Evolutionary conservation across 2,329 filamentous ascomycete genomes (phyloP), one percentile per base, ranked within the genome.

Genomic region (Fusarium luffae): DNA sequence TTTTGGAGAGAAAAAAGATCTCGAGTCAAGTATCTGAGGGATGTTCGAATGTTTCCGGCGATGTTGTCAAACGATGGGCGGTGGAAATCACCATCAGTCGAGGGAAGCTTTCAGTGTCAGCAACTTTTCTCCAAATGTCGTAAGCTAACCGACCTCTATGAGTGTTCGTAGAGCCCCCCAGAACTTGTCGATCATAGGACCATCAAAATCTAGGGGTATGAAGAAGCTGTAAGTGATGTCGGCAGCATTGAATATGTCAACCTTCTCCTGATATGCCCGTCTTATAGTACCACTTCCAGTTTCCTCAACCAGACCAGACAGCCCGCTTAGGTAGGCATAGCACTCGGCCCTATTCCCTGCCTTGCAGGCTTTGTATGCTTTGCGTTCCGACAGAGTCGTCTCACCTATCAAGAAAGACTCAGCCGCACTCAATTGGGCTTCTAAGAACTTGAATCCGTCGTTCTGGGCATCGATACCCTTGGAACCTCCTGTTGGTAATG

Each of bases 191-290:
- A 76, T 76, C 5, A 81, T 84, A 1, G 81, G 78, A 0, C 78
- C 79, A 11, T 79, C 70, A 23, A 79, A 78, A 3, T 72, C 60
- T 1, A 69, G 40, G 1, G 83, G 82, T 10, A 85, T 73, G 59
- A 85, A 85, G 40, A 84, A 80, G 10, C 74, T 73, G 63, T 83
- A 83, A 1, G 84, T 34, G 3, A 74, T 63, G 37, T 83, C 79
- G 3, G 79, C 79, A 30, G 77, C 77, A 59, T 83, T 84, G 57
- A 82, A 80, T 1, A 85, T 68, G 32, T 81, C 81, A 11, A 82
- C 68, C 4, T 75, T 75, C 12, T 75, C 74, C 25, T 82, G 78
- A 25, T 81, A 77, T 27, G 63, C 57, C 21, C 69, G 68, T 25
- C 74, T 65, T n/a, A 69, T 54, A 50, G 58, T 46, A 67, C 77